Base-by-base conservation (phyloP, 129 eudicot species). In the Mikania micrantha region DNA sequence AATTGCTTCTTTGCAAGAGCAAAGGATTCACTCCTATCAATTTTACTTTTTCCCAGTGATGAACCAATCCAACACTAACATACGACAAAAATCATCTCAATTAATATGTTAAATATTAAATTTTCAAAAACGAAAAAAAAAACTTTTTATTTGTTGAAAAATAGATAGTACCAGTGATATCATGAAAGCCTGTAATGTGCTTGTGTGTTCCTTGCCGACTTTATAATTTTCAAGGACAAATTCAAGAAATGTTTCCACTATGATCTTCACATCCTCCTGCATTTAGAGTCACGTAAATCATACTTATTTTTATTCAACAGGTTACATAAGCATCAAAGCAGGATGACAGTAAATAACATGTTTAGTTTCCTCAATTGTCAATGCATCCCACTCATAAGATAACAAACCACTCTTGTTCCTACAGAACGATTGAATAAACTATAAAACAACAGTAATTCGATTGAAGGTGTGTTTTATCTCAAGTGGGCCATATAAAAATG, bases 21-120 rank as follows among this genome's bases (percentile, higher is more conserved):
- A 57, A 92, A 84, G 2, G 90, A 81, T 7, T 74, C 81, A 22
- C 47, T 72, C 78, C 81, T 83, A 64, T 92, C 87, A 35, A 92
- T 74, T 48, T 86, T 75, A 6, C 54, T 17, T 20, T 82, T 73
- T 19, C 69, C 41, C 69, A 84, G 67, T 38, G 89, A 81, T 60
- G 91, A 84, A 15, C 87, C 88, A 41, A 67, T 68, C 96, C 98
- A 92, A 76, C 95, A 88, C 98, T 92, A 84, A 59, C 67, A 58
- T 5, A 80, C 53, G 73, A 39, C 44, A 67, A 16, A 56, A 10
- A 64, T 10, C 38, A n/a, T 29, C 21, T 67, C 35, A 70, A 21
- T 41, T 42, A 45, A 22, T n/a, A 44, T 36, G 20, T 56, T 32
- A 57, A 31, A 12, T 39, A 39, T 17, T 48, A n/a, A n/a, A n/a